Evolutionary conservation across 2,329 filamentous ascomycete species (phyloP).

Genomic region (Aspergillus brasiliensis): DNA sequence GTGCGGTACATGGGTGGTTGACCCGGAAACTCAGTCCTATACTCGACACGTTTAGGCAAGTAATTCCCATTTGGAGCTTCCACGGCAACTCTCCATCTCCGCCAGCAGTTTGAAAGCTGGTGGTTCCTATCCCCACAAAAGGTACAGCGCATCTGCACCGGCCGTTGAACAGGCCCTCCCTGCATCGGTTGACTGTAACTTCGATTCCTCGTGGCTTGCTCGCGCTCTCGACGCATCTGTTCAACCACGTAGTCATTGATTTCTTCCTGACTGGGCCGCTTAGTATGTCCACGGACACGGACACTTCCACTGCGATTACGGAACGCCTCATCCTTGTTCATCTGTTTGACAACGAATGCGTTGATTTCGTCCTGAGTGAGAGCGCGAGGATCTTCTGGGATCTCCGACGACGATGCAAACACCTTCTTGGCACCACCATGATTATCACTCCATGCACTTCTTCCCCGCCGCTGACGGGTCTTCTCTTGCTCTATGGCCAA

Average conservation of each 20-base stretch:
- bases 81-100: slow-evolving; percentile 26
- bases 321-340: slow-evolving; percentile 18
- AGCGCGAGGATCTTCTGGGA: slow-evolving; percentile 6
- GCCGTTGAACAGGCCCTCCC: background rate
- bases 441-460: slow-evolving; percentile 1
- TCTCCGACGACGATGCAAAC: background rate
- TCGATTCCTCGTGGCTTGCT: slow-evolving; percentile 20
- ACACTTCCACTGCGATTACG: slow-evolving; percentile 5
- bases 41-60: slow-evolving; percentile 26
- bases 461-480: slow-evolving; percentile 5
- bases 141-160: slow-evolving; percentile 18
- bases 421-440: background rate
- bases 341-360: slow-evolving; percentile 28
- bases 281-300: slow-evolving; percentile 20
- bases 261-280: slow-evolving; percentile 32
- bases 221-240: slow-evolving; percentile 30
- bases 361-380: slow-evolving; percentile 32
- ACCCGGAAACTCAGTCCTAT: slow-evolving; percentile 21
- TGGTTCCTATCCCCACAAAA: slow-evolving; percentile 28
- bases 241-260: slow-evolving; percentile 33
- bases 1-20: slow-evolving; percentile 28
- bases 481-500: slow-evolving; percentile 26
- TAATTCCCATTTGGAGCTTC: slow-evolving; percentile 27
- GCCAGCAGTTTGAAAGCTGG: slow-evolving; percentile 27
- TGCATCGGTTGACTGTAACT: slow-evolving; percentile 27